Evolutionary conservation across 148 eudicot genomes (phyloP), one percentile per base, ranked within the genome.

Genomic region (Rhododendron vialii): DNA sequence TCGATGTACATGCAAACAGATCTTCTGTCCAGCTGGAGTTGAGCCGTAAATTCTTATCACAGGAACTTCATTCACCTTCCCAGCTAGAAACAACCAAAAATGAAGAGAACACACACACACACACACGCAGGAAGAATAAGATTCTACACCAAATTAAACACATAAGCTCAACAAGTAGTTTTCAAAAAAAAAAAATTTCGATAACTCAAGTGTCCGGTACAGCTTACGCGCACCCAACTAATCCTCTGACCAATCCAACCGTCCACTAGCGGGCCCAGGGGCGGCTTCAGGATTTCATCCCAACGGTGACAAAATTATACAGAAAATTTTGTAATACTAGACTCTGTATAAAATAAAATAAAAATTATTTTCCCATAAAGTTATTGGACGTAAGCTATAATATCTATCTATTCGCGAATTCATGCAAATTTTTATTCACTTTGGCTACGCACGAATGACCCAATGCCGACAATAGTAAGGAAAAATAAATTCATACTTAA

Each of bases 21-120:
- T 87, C 89, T 95, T 97, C 90, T 97, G 99, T 75, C 96, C 98
- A 78, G 93, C 95, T 33, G 98, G 95, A 45, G 99, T 97, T 2
- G 99, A 90, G 0, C 99, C 99, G 38, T 92, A 97, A 17, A 97
- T 86, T 87, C 99, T 92, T 69, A 97, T 92, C 77, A 97, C 98
- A 15, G 99, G 99, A 78, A 97, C 99, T 88, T 95, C 98, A 84
- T 93, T 95, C 85, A 94, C 98, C 86, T 88, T 92, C 75, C 95
- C 95, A 81, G 98, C 99, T 97, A 82, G 43, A 14, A 87, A n/a
- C 3, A 84, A 14, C 17, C 18, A 50, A 59, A 20, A 59, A 59
- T 20, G 15, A 51, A 51, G 17, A 51, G 55, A 50, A 50, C 14
- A 2, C 55, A 2, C 15, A 9, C 48, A 47, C 11, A 43, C 47